Evolutionary conservation across 768 basidiomycete species (phyloP).

Genomic region (Lactarius indigo): DNA sequence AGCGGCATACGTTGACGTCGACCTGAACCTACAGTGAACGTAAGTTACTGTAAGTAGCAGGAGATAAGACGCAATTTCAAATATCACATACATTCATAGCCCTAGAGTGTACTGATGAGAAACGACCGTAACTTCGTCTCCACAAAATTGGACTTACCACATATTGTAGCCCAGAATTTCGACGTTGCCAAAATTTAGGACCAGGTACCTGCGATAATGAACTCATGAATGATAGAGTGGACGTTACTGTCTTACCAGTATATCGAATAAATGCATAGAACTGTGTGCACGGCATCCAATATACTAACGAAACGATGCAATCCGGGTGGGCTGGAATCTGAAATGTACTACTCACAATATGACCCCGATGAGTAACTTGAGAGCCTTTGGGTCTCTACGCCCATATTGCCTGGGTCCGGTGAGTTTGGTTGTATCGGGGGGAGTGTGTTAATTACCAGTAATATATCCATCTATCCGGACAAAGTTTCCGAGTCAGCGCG

Average conservation of each 20-base stretch:
- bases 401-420: background rate
- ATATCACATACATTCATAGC: conserved; percentile 27
- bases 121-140: background rate
- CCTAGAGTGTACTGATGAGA: conserved; percentile 10
- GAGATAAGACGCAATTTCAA: background rate
- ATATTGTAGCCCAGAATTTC: conserved; percentile 37
- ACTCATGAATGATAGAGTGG: background rate
- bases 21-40: background rate
- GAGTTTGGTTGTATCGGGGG: background rate
- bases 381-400: background rate
- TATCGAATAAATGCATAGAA: conserved; percentile 43
- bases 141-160: conserved; percentile 37
- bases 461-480: conserved; percentile 7
- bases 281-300: conserved; percentile 44
- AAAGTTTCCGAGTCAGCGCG: background rate
- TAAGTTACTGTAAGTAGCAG: conserved; percentile 15
- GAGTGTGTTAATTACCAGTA: background rate
- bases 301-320: conserved; percentile 28
- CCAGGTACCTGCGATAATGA: conserved; percentile 39
- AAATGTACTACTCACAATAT: background rate
- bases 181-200: conserved; percentile 42
- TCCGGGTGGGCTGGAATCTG: background rate
- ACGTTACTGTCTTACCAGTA: conserved; percentile 39
- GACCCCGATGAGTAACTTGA: background rate
- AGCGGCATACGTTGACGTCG: background rate